Conservation (phyloP, 2,329 filamentous ascomycete genomes). For the Penicillium sp. region DNA sequence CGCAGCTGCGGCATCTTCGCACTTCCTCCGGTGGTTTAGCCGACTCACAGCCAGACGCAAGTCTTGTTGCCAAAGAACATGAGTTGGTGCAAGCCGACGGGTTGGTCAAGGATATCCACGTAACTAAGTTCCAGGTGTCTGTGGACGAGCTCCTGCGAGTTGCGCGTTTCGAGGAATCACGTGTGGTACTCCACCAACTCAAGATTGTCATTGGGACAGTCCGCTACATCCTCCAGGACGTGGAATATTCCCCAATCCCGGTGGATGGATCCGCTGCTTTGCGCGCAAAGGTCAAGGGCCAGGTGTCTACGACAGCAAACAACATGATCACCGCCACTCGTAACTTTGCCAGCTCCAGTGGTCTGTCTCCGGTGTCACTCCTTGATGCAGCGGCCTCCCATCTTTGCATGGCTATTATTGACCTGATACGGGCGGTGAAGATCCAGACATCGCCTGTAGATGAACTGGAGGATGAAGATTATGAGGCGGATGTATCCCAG, state of each 20-base stretch:
- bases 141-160: slow-evolving; percentile 84
- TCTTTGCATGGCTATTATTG: slow-evolving; percentile 78
- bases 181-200: slow-evolving; percentile 77
- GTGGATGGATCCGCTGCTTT: slow-evolving; percentile 57
- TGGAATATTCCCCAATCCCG: slow-evolving; percentile 58
- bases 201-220: slow-evolving; percentile 80
- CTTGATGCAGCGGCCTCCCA: slow-evolving; percentile 92
- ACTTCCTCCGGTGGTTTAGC: slow-evolving; percentile 74
- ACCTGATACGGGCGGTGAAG: slow-evolving; percentile 79
- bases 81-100: slow-evolving; percentile 70
- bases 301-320: slow-evolving; percentile 90
- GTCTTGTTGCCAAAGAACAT: slow-evolving; percentile 63
- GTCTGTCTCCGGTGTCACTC: slow-evolving; percentile 87
- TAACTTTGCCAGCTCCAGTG: slow-evolving; percentile 78
- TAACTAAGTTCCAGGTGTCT: slow-evolving; percentile 91
- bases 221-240: slow-evolving; percentile 77
- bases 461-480: slow-evolving; percentile 75
- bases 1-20: slow-evolving; percentile 77
- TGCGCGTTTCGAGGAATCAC: slow-evolving; percentile 70
- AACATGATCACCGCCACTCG: slow-evolving; percentile 92
- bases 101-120: slow-evolving; percentile 82
- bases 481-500: slow-evolving; percentile 62
- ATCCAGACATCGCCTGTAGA: slow-evolving; percentile 71
- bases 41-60: slow-evolving; percentile 41
- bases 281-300: slow-evolving; percentile 69